phyloP scores from a whole-genome alignment of 1,284 basidiomycete species.

The Serendipita sp. region DNA sequence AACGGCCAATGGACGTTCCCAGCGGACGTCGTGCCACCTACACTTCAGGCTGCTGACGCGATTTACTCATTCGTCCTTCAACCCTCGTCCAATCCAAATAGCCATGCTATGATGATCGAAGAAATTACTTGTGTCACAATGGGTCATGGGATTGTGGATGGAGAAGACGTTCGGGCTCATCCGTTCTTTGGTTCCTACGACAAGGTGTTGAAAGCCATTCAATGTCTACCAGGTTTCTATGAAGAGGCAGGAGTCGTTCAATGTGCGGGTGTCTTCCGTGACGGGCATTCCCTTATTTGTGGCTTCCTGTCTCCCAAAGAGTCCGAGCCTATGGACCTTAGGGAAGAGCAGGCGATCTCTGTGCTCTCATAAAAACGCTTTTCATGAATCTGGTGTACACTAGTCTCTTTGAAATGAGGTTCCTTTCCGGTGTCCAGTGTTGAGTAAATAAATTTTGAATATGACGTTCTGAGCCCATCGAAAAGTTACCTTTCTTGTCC shows the following conservation, averaged over 20 bases:
- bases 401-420: too few relatives aligned
- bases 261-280: conserved; percentile 6
- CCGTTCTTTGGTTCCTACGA: conserved; percentile 7
- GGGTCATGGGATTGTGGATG: conserved; percentile 12
- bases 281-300: neutral
- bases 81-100: conserved; percentile 8
- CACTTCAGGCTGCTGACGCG: conserved; percentile 9
- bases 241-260: conserved; percentile 2
- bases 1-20: conserved; percentile 14
- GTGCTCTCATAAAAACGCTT: too few relatives aligned
- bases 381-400: too few relatives aligned
- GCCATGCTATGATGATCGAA: conserved; percentile 12
- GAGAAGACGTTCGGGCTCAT: conserved; percentile 6
- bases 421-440: too few relatives aligned
- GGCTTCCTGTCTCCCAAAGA: neutral
- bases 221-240: neutral
- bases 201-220: neutral
- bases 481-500: too few relatives aligned
- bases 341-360: too few relatives aligned
- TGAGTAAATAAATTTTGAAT: too few relatives aligned
- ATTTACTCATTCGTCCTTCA: conserved; percentile 16
- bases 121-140: conserved; percentile 13
- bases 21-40: conserved; percentile 11
- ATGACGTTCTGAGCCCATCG: too few relatives aligned
- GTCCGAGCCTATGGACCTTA: too few relatives aligned